Base-by-base conservation (phyloP, 2,329 filamentous ascomycete species). In the Phialophora tarda region DNA sequence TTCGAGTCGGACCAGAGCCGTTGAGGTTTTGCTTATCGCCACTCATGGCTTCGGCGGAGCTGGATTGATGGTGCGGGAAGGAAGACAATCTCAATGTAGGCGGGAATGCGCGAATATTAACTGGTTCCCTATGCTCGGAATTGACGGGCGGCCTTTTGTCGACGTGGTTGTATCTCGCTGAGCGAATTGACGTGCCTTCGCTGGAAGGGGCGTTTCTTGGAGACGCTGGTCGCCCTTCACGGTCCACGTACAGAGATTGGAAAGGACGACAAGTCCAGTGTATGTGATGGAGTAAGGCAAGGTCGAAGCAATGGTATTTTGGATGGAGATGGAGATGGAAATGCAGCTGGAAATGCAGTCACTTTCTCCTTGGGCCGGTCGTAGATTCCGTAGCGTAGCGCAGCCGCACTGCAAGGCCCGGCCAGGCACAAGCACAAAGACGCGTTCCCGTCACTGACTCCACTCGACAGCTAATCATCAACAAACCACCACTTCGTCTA, bases 1-100 rank as follows among this genome's bases (percentile, higher is more conserved):
- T 91, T 77, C 89, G 87, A 73, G 86, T 81, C 69, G 88, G 86
- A 79, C 90, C 86, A 69, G 89, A 89, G 77, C 88, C 88, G 81
- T 89, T 90, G 38, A 77, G 78, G 72, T 82, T 81, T 75, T 89
- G 88, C 75, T 89, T 89, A 79, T 91, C 90, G 78, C 89, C 86
- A 73, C 88, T 88, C 89, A 91, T 91, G 74, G 75, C 65, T 73
- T 68, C 57, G 48, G 64, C 32, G 14, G 41, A 56, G 48, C 56
- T 62, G 14, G 23, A 11, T 17, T 30, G 24, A 32, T 24, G 34
- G 58, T 4, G 11, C 21, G 38, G 38, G 17, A n/a, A 17, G 17
- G 38, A 44, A 44, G 17, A 44, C 6, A 17, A 44, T 44, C 38
- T 44, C 38, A 17, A 44, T 17, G 14, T 44, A 5, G n/a, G 38